These are phyloP conservation scores for Rhynchosporium agropyri DNA, from an alignment of 2,329 filamentous ascomycete genomes.

Conservation along the genomic window DNA sequence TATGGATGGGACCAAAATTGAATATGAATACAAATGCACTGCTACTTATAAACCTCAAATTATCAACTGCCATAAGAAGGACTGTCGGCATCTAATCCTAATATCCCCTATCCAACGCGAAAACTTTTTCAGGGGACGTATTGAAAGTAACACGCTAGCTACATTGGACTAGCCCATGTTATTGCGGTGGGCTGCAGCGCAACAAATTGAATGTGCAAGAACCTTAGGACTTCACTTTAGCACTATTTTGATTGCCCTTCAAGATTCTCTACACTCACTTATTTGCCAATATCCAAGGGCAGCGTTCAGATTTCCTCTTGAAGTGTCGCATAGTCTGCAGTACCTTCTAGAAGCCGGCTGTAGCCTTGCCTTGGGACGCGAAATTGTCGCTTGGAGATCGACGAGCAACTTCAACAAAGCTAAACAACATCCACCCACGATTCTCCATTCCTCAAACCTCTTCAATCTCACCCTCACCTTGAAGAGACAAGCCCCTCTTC, in stretches of 20 bases:
- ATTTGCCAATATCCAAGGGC: conserved; percentile 27
- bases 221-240: neutral
- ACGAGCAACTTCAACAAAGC: conserved; percentile 31
- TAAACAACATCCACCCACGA: conserved; percentile 26
- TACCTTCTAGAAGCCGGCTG: conserved; percentile 31
- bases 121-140: conserved; percentile 17
- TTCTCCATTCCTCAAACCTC: conserved; percentile 22
- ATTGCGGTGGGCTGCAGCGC: conserved; percentile 2
- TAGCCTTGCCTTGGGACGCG: conserved; percentile 25
- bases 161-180: conserved; percentile 1
- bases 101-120: conserved; percentile 3
- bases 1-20: conserved; percentile 22
- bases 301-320: conserved; percentile 26
- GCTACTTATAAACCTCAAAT: neutral
- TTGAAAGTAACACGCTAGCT: neutral
- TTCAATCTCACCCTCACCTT: conserved; percentile 24
- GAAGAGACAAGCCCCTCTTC: conserved; percentile 23
- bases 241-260: conserved; percentile 1
- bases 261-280: conserved; percentile 36
- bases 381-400: conserved; percentile 36
- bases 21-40: conserved; percentile 12
- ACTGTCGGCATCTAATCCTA: neutral
- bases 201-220: conserved; percentile 10
- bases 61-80: neutral
- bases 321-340: conserved; percentile 26